A percentile compares a stretch with the other conserved stretches of the same genome.
Evolutionary conservation across 169 alveolate species (phyloP).

Genomic region (Cryptosporidium meleagridis): DNA sequence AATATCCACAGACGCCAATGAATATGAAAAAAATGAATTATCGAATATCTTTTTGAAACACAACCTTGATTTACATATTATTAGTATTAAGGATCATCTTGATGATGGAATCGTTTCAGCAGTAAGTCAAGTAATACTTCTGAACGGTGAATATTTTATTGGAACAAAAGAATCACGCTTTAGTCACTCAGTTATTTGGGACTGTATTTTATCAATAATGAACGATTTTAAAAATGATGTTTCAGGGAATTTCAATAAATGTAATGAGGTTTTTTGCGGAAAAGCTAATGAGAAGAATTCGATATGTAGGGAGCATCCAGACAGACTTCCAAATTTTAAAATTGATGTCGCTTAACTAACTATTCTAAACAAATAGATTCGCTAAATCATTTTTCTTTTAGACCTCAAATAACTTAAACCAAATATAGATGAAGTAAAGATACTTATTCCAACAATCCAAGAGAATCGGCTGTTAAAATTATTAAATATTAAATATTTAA

Average conservation of each 20-base stretch:
- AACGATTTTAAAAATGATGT: background rate
- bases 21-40: slow-evolving; percentile 13
- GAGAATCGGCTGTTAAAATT: background rate
- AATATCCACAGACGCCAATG: slow-evolving; percentile 40
- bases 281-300: background rate
- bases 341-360: background rate
- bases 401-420: slow-evolving; percentile 38
- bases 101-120: slow-evolving; percentile 72
- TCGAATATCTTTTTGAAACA: background rate
- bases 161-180: slow-evolving; percentile 73
- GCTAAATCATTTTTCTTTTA: background rate
- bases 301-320: slow-evolving; percentile 58
- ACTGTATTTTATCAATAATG: slow-evolving; percentile 15
- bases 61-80: slow-evolving; percentile 19
- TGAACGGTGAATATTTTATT: slow-evolving; percentile 41
- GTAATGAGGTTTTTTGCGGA: slow-evolving; percentile 35
- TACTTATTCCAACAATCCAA: slow-evolving; percentile 60
- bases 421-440: slow-evolving; percentile 43
- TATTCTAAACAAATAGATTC: background rate
- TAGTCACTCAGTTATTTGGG: slow-evolving; percentile 46
- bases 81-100: background rate
- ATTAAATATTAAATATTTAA: slow-evolving; percentile 2
- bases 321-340: slow-evolving; percentile 25
- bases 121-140: slow-evolving; percentile 40
- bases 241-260: background rate